A percentile compares a stretch with the other conserved stretches of the same genome.
Evolutionary conservation across 2,329 filamentous ascomycete genomes (phyloP).

Genomic region (Aspergillus ibericus): DNA sequence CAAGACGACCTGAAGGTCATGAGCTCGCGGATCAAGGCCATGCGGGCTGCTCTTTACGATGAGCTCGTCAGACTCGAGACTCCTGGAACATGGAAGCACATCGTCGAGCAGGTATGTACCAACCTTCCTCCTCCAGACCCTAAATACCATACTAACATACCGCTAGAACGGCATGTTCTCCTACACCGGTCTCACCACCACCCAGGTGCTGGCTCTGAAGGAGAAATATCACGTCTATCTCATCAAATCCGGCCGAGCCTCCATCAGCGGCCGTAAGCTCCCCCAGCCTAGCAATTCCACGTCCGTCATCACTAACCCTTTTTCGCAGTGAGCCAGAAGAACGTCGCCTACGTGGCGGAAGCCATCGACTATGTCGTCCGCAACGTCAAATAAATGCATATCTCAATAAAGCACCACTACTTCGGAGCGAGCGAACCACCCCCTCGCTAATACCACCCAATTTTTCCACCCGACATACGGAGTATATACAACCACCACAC

Average conservation of each 20-base stretch:
- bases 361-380: constrained; percentile 41
- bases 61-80: constrained; percentile 83
- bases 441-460: not conserved
- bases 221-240: constrained; percentile 47
- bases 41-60: constrained; percentile 74
- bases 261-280: constrained; percentile 41
- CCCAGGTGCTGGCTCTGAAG: constrained; percentile 45
- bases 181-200: constrained; percentile 58
- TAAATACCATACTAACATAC: constrained; percentile 2
- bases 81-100: constrained; percentile 95
- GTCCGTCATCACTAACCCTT: not conserved
- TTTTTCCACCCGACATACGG: not conserved
- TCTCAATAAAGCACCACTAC: not conserved
- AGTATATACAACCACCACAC: not conserved
- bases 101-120: constrained; percentile 78
- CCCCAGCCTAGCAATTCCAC: not conserved
- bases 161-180: constrained; percentile 79
- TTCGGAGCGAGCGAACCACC: not conserved
- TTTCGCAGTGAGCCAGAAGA: constrained; percentile 38
- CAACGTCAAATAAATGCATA: constrained; percentile 27
- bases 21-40: constrained; percentile 89
- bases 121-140: not conserved
- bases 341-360: constrained; percentile 41
- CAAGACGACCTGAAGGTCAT: constrained; percentile 85
- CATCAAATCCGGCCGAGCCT: constrained; percentile 41